phyloP scores from a whole-genome alignment of 495 filamentous ascomycete genomes.

The Aspergillus saccharolyticus region DNA sequence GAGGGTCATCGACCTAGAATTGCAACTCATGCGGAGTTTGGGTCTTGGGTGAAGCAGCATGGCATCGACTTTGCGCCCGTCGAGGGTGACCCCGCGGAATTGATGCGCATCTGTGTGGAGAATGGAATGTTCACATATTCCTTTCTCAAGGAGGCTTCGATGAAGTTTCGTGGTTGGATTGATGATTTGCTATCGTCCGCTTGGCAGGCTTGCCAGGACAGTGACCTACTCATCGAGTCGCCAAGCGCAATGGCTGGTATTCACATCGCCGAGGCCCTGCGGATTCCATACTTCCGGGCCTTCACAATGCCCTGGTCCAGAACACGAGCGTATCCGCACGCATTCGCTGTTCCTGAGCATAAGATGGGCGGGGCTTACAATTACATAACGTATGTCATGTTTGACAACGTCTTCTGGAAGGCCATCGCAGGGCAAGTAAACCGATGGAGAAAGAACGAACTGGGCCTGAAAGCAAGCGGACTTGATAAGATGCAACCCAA shows the following conservation, averaged over 20 bases:
- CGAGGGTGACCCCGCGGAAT: conserved; percentile 85
- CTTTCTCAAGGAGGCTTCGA: conserved; percentile 80
- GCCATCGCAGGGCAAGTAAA: conserved; percentile 89
- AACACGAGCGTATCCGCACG: conserved; percentile 93
- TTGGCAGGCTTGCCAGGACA: conserved; percentile 79
- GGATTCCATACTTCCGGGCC: conserved; percentile 92
- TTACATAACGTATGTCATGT: conserved; percentile 92
- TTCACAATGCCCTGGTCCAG: conserved; percentile 99
- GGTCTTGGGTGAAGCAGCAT: conserved; percentile 79
- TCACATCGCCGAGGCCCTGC: conserved; percentile 93
- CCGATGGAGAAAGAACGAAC: conserved; percentile 77
- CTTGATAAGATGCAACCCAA: conserved; percentile 92
- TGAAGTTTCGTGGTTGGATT: conserved; percentile 90
- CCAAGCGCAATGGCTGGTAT: conserved; percentile 98
- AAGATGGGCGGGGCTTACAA: conserved; percentile 96
- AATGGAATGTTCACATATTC: conserved; percentile 95
- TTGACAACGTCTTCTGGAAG: conserved; percentile 96
- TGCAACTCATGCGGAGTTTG: conserved; percentile 88
- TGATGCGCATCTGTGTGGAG: conserved; percentile 94
- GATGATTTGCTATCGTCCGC: conserved; percentile 81
- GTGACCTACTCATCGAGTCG: conserved; percentile 88
- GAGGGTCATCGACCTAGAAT: conserved; percentile 87
- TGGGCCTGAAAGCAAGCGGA: conserved; percentile 73
- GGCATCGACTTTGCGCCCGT: conserved; percentile 89
- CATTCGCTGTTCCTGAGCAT: conserved; percentile 88